These are phyloP conservation scores for Tetradesmus lagerheimii DNA, from an alignment of 139 green algal genomes.

Conservation along the genomic window DNA sequence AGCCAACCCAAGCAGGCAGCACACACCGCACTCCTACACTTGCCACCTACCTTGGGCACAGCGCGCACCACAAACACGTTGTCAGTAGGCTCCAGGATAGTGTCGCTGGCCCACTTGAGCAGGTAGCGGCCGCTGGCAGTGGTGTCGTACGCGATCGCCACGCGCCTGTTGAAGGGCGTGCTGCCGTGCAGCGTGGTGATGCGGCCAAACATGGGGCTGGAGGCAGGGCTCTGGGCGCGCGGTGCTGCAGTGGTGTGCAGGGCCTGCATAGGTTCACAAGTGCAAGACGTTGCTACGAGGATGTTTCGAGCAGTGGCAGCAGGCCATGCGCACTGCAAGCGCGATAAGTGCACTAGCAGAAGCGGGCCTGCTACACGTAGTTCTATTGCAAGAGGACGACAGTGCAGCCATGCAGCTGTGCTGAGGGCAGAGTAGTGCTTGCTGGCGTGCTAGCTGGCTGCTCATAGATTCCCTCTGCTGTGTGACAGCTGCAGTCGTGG, in stretches of 20 bases:
- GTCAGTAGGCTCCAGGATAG: slow-evolving; percentile 48
- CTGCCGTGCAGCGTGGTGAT: background rate
- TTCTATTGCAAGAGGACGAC: background rate
- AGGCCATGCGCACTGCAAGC: too few species aligned
- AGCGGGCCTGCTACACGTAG: too few species aligned
- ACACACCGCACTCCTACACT: background rate
- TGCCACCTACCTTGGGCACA: slow-evolving; percentile 37
- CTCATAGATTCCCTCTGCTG: too few species aligned
- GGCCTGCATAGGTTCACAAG: background rate
- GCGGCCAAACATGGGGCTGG: slow-evolving; percentile 41
- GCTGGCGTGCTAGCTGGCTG: too few species aligned
- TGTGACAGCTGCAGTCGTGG: background rate
- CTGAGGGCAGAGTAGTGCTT: background rate
- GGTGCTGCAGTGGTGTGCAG: background rate
- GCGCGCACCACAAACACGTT: slow-evolving; percentile 50
- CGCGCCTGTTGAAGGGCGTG: slow-evolving; percentile 48
- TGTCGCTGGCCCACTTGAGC: slow-evolving; percentile 40
- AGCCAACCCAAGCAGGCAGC: background rate
- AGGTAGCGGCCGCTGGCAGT: slow-evolving; percentile 43
- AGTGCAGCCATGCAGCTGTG: background rate
- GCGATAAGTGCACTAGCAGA: too few species aligned
- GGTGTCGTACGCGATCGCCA: slow-evolving; percentile 47
- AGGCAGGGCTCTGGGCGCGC: slow-evolving; percentile 4
- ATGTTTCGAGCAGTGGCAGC: background rate
- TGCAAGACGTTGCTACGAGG: background rate